phyloP scores from a whole-genome alignment of 2,329 filamentous ascomycete genomes.

The Stagonosporopsis rhizophila region DNA sequence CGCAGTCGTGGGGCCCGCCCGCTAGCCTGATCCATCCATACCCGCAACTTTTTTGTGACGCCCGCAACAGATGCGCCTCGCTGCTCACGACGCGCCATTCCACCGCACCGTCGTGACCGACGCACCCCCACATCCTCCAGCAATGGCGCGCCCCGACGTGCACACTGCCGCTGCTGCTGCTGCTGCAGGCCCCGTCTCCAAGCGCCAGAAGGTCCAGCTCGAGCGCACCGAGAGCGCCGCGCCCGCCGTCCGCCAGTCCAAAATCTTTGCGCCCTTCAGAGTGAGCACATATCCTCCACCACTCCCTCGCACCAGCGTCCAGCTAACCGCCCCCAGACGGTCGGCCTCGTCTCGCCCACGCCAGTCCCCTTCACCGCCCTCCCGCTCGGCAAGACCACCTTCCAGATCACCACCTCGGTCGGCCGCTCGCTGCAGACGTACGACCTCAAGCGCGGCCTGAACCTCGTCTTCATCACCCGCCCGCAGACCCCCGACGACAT shows the following conservation, averaged over 20 bases:
- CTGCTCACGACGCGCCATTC: slow-evolving; percentile 4
- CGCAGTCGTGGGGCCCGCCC: neutral
- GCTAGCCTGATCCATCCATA: slow-evolving; percentile 37
- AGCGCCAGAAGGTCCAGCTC: slow-evolving; percentile 61
- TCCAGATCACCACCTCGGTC: slow-evolving; percentile 95
- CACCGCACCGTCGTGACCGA: neutral
- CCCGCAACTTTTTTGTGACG: slow-evolving; percentile 13
- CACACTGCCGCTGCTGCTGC: slow-evolving; percentile 45
- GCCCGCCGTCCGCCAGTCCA: slow-evolving; percentile 62
- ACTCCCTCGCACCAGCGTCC: too few species aligned
- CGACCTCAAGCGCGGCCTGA: slow-evolving; percentile 86
- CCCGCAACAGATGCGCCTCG: too few species aligned
- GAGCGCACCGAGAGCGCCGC: slow-evolving; percentile 50
- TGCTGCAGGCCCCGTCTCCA: slow-evolving; percentile 64
- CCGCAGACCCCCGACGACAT: slow-evolving; percentile 87
- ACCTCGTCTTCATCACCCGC: slow-evolving; percentile 90
- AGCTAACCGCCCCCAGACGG: slow-evolving; percentile 66
- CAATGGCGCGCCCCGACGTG: slow-evolving; percentile 60
- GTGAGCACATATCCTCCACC: slow-evolving; percentile 60
- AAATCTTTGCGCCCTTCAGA: slow-evolving; percentile 91
- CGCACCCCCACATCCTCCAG: neutral
- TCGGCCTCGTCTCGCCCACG: slow-evolving; percentile 92
- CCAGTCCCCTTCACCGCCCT: slow-evolving; percentile 87
- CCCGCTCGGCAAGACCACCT: slow-evolving; percentile 90
- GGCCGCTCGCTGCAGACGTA: slow-evolving; percentile 93